Evolutionary conservation across 495 filamentous ascomycete genomes (phyloP).

Genomic region (Terfezia boudieri): DNA sequence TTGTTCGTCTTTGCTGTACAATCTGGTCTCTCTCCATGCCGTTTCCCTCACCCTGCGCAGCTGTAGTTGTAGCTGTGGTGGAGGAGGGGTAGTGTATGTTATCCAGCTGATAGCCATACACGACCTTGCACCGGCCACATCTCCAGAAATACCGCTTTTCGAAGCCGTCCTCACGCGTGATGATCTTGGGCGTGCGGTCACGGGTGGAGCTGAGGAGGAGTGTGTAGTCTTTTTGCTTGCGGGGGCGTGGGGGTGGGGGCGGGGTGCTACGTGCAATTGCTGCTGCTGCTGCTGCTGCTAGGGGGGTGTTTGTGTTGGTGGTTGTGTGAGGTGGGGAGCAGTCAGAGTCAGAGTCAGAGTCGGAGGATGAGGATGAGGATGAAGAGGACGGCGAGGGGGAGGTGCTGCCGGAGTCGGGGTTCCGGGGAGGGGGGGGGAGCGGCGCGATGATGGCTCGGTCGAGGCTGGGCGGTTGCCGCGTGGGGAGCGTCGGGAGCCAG

Average conservation of each 20-base stretch:
- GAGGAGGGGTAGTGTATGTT: conserved; percentile 18
- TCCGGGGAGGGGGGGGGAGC: conserved; percentile 15
- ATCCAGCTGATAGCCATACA: conserved; percentile 39
- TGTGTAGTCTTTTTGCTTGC: conserved; percentile 16
- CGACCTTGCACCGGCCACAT: conserved; percentile 41
- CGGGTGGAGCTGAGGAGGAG: conserved; percentile 18
- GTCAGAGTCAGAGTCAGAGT: background rate
- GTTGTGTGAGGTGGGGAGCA: background rate
- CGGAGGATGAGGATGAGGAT: conserved; percentile 1
- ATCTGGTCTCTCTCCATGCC: conserved; percentile 11
- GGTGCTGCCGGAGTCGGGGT: background rate
- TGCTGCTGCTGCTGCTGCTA: conserved; percentile 1
- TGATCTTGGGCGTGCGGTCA: conserved; percentile 30
- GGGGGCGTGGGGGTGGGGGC: conserved; percentile 2
- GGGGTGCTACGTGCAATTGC: conserved; percentile 1
- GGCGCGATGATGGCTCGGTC: conserved; percentile 27
- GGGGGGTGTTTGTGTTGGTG: background rate
- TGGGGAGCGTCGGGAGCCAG: conserved; percentile 29
- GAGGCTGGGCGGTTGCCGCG: conserved; percentile 24
- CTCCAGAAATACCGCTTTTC: conserved; percentile 41
- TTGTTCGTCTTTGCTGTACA: conserved; percentile 4
- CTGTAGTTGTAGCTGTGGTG: background rate
- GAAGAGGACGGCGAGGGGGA: conserved; percentile 15
- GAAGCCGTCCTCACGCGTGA: conserved; percentile 44
- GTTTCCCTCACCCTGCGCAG: conserved; percentile 12